These are phyloP conservation scores for Silene coronaria DNA, from an alignment of 179 eudicot genomes.

Conservation along the genomic window DNA sequence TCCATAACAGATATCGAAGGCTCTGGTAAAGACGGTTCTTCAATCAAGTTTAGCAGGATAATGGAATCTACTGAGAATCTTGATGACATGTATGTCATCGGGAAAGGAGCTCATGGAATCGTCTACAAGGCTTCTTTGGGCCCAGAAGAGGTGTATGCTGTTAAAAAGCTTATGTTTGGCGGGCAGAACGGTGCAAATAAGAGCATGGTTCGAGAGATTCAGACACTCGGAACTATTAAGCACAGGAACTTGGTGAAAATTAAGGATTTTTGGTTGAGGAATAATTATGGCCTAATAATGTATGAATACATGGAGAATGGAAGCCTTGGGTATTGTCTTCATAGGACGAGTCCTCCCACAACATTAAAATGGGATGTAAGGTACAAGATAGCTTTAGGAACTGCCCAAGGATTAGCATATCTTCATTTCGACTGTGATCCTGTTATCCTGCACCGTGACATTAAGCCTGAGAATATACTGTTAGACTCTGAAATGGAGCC, in stretches of 20 bases:
- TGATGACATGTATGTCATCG: slow-evolving; percentile 49
- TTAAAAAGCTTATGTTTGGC: slow-evolving; percentile 54
- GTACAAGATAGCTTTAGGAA: slow-evolving; percentile 13
- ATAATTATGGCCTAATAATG: slow-evolving; percentile 4
- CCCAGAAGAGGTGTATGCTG: slow-evolving; percentile 52
- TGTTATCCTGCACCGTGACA: slow-evolving; percentile 10
- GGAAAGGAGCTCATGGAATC: slow-evolving; percentile 82
- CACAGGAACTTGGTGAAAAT: slow-evolving; percentile 42
- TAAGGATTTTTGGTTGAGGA: slow-evolving; percentile 11
- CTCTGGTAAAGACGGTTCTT: slow-evolving; percentile 44
- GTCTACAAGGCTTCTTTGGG: slow-evolving; percentile 62
- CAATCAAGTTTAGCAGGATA: slow-evolving; percentile 43
- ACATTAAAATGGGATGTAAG: slow-evolving; percentile 4
- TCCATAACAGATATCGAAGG: slow-evolving; percentile 25
- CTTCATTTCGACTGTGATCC: slow-evolving; percentile 17
- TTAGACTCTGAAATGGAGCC: slow-evolving; percentile 15
- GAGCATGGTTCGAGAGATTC: slow-evolving; percentile 67
- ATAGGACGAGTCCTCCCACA: neutral
- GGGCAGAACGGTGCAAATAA: slow-evolving; percentile 36
- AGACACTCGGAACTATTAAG: slow-evolving; percentile 69
- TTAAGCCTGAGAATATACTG: slow-evolving; percentile 14
- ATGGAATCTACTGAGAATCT: slow-evolving; percentile 65
- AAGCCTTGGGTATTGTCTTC: slow-evolving; percentile 9
- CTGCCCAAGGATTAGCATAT: slow-evolving; percentile 11
- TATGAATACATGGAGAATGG: slow-evolving; percentile 14